Evolutionary conservation across 495 filamentous ascomycete genomes (phyloP).

Genomic region (Penicillium cosmopolitanum): DNA sequence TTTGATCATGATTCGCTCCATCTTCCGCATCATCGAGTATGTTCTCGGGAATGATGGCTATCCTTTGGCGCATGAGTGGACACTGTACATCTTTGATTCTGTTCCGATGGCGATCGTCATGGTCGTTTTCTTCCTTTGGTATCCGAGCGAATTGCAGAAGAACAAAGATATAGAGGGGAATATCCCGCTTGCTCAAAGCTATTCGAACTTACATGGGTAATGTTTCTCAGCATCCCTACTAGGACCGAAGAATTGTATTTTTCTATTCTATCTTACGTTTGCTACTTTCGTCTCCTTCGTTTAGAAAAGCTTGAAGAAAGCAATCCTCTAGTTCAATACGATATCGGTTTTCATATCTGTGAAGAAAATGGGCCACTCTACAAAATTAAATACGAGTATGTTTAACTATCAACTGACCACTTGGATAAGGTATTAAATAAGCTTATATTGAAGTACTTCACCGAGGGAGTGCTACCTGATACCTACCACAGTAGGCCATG

Average conservation of each 20-base stretch:
- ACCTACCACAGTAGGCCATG: no score
- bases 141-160: conserved; percentile 7
- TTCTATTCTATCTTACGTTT: conserved; percentile 9
- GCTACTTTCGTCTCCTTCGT: neutral
- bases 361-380: no score
- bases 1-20: conserved; percentile 58
- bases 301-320: neutral
- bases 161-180: conserved; percentile 5
- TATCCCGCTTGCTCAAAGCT: conserved; percentile 15
- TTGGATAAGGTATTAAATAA: no score
- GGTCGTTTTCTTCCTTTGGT: conserved; percentile 18
- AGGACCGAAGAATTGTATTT: conserved; percentile 33
- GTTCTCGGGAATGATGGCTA: conserved; percentile 52
- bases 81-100: conserved; percentile 19
- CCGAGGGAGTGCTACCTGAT: no score
- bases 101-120: conserved; percentile 56
- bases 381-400: no score
- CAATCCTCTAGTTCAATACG: no score
- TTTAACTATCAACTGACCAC: no score
- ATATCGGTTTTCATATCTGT: no score
- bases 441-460: no score
- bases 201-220: neutral
- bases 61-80: conserved; percentile 40
- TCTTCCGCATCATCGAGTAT: conserved; percentile 67
- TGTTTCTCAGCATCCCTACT: no score